Conservation (phyloP, 2,329 filamentous ascomycete species). For the Fusarium transvaalense region DNA sequence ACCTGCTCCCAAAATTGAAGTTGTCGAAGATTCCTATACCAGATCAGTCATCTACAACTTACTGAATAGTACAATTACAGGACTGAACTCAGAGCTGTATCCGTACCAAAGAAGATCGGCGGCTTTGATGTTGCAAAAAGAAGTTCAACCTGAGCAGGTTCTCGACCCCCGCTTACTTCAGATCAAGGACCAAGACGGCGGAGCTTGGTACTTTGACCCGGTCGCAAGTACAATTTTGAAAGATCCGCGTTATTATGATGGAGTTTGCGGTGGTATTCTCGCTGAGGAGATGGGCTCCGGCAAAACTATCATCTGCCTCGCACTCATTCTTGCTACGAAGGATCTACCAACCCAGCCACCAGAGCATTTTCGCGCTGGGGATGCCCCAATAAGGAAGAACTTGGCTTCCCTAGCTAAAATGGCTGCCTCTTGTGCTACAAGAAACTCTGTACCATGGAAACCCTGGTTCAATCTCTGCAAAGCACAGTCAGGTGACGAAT, state of each 20-base stretch:
- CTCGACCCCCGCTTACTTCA: conserved; percentile 80
- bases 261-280: conserved; percentile 79
- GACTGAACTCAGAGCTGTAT: conserved; percentile 76
- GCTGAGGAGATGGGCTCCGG: conserved; percentile 86
- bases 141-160: conserved; percentile 72
- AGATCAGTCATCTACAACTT: conserved; percentile 68
- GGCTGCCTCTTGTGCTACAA: conserved; percentile 77
- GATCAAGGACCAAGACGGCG: conserved; percentile 70
- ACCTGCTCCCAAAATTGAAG: conserved; percentile 67
- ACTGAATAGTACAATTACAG: conserved; percentile 64
- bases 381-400: conserved; percentile 56
- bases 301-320: conserved; percentile 89
- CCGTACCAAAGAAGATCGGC: conserved; percentile 84
- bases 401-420: conserved; percentile 79
- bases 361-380: conserved; percentile 64
- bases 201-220: conserved; percentile 77
- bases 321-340: conserved; percentile 80
- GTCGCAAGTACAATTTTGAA: conserved; percentile 71
- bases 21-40: conserved; percentile 63
- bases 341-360: conserved; percentile 76
- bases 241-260: conserved; percentile 80
- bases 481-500: conserved; percentile 61
- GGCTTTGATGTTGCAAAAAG: conserved; percentile 86
- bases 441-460: conserved; percentile 78
- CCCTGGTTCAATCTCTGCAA: conserved; percentile 68